Evolutionary conservation across 2,329 filamentous ascomycete genomes (phyloP), one percentile per base, ranked within the genome.

Genomic region (Furcasterigmium sp.): DNA sequence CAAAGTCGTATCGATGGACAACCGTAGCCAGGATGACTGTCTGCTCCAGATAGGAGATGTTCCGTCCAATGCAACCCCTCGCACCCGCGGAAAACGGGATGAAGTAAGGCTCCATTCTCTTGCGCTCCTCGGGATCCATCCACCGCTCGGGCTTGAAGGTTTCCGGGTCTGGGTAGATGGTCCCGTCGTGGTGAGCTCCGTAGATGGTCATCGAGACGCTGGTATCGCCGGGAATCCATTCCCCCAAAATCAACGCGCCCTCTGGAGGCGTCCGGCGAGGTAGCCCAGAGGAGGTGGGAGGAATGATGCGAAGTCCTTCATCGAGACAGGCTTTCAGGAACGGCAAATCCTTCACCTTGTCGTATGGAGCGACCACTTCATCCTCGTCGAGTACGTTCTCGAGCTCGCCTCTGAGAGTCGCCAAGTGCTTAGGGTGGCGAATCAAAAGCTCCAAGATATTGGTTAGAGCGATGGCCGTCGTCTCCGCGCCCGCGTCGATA

Each of bases 391-490:
- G 55, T 14, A 69, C 66, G 2, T 61, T 52, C 46, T 73, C 70
- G 36, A 77, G 39, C 50, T 77, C 74, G 8, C 63, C 58, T 3
- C 65, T 62, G 1, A 75, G 62, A 25, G 63, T 68, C 1, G 43
- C 47, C 19, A 75, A 51, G 18, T 50, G 53, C 3, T 49, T 32
- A 0, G 74, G 72, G 49, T 77, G 65, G 44, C 66, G 66, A 36
- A 80, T 57, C 2, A 82, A 62, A 48, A 70, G 66, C 52, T 70
- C 74, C 54, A 80, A 63, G 30, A 72, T 70, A 47, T 78, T 76
- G 11, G 67, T 65, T 53, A 81, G 68, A 8, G 75, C 63, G 53
- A 63, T 63, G 11, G 58, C 56, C 2, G 74, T 78, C 0, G 74
- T 78, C 15, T 68, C 72, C 3, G 61, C 67, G 6, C 75, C 75